Evolutionary conservation across 1,284 basidiomycete species (phyloP).

Genomic region (Malassezia dermatis): DNA sequence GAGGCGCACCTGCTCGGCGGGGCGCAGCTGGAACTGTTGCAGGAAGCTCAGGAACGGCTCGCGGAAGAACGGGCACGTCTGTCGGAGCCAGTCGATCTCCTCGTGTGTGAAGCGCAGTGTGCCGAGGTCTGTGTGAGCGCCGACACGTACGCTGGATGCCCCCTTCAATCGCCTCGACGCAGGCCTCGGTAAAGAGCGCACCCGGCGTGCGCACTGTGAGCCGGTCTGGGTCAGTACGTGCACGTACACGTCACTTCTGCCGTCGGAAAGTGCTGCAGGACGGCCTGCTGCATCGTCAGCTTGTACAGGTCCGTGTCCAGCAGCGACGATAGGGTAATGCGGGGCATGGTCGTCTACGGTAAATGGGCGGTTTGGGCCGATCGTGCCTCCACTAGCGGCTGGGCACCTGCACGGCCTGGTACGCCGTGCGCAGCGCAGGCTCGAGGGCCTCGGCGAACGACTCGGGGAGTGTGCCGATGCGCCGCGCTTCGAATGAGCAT

Average conservation of each 20-base stretch:
- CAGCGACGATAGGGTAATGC: slow-evolving; percentile 53
- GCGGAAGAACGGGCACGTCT: slow-evolving; percentile 67
- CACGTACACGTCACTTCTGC: slow-evolving; percentile 50
- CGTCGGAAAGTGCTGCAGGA: slow-evolving; percentile 67
- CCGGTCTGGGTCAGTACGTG: slow-evolving; percentile 50
- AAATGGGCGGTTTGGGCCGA: neutral
- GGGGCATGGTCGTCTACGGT: neutral
- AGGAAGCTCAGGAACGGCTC: slow-evolving; percentile 69
- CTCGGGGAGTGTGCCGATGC: slow-evolving; percentile 75
- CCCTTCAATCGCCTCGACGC: slow-evolving; percentile 58
- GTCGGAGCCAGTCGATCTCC: slow-evolving; percentile 63
- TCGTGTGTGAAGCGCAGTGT: slow-evolving; percentile 56
- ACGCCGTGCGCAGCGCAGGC: slow-evolving; percentile 65
- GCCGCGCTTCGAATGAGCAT: slow-evolving; percentile 55
- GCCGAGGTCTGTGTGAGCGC: slow-evolving; percentile 56
- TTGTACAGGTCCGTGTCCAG: slow-evolving; percentile 96
- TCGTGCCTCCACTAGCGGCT: neutral
- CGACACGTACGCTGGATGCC: slow-evolving; percentile 52
- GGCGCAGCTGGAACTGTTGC: slow-evolving; percentile 61
- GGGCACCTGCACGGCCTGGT: slow-evolving; percentile 37
- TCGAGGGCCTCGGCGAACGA: slow-evolving; percentile 74
- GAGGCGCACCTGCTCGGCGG: slow-evolving; percentile 63
- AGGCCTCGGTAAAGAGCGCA: slow-evolving; percentile 62
- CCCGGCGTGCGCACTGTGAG: slow-evolving; percentile 74
- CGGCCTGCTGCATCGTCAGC: slow-evolving; percentile 95